phyloP scores from a whole-genome alignment of 2,329 filamentous ascomycete species.

The Rutstroemia sp. region DNA sequence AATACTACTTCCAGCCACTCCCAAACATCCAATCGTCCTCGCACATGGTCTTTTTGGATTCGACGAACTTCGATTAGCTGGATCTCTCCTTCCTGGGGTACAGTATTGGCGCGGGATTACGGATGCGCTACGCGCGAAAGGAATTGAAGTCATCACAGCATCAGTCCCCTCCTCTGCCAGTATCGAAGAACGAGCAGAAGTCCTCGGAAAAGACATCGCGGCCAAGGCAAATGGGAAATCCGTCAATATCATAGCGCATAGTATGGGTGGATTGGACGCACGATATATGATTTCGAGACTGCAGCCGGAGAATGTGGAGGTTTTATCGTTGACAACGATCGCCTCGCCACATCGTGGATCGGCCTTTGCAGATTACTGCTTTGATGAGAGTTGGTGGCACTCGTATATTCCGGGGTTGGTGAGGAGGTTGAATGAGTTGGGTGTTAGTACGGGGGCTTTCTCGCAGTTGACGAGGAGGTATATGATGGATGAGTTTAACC shows the following conservation, averaged over 20 bases:
- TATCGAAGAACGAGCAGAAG: constrained; percentile 52
- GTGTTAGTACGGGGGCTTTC: constrained; percentile 53
- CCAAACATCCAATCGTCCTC: constrained; percentile 55
- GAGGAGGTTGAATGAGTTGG: constrained; percentile 40
- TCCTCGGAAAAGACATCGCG: constrained; percentile 48
- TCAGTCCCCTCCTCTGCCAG: constrained; percentile 53
- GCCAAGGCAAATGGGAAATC: constrained; percentile 39
- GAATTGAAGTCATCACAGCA: constrained; percentile 50
- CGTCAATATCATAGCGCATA: constrained; percentile 72
- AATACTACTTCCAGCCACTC: constrained; percentile 34
- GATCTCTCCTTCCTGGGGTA: constrained; percentile 44
- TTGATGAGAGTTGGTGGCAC: constrained; percentile 40
- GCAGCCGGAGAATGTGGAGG: constrained; percentile 38
- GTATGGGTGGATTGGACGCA: constrained; percentile 59
- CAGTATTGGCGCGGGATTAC: constrained; percentile 60
- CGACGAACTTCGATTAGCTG: constrained; percentile 45
- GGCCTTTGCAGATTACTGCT: constrained; percentile 46
- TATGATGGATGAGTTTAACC: constrained; percentile 53
- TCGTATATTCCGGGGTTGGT: constrained; percentile 48
- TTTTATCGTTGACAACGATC: constrained; percentile 33
- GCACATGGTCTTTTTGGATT: constrained; percentile 61
- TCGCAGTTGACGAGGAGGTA: constrained; percentile 51
- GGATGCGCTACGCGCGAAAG: constrained; percentile 46
- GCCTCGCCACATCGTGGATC: constrained; percentile 33
- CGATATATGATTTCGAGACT: constrained; percentile 57